Evolutionary conservation across 2,329 filamentous ascomycete genomes (phyloP), one percentile per base, ranked within the genome.

Genomic region (Hymenoscyphus repandus): DNA sequence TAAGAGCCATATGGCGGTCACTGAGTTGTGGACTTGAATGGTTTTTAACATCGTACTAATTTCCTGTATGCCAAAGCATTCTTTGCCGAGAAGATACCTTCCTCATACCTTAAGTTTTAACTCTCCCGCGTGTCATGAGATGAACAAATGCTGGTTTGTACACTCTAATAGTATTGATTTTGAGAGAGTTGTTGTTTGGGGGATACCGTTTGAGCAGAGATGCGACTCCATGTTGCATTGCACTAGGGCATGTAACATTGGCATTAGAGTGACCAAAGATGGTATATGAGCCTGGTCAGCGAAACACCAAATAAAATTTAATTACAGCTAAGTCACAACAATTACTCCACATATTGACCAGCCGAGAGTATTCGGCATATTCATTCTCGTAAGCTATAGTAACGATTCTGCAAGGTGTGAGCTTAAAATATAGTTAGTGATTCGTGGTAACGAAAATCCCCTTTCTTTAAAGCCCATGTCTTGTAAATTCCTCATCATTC

Each of bases 21-120:
- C 70, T 6, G 78, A 71, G 2, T 78, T 81, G 62, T 83, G 75
- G 0, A 85, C 65, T 7, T 82, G 70, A 0, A 82, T 85, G 56
- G 90, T 79, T 51, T 82, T 88, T 6, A 90, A 71, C 12, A 91
- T 72, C 1, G 80, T 80, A 36, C 78, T 75, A 52, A 90, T 86
- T 58, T 87, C 83, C 20, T 79, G 77, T 30, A 88, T 76, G 1
- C 86, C 87, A 37, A 78, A 69, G 1, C 86, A 85, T 55, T 86
- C 76, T 3, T 75, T 69, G 5, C 87, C 87, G 27, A 91, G 22
- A 27, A 27, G 22, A 27, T 27, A 27, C 22, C 4, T 7, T 27
- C 22, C 7, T 7, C 4, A 4, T 4, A 4, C 22, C 7, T 27
- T 27, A 7, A 27, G 22, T 27, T 4, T 7, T 27, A 27, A 27